Evolutionary conservation across 2,329 filamentous ascomycete genomes (phyloP).

Genomic region (Penicillium thymicola): DNA sequence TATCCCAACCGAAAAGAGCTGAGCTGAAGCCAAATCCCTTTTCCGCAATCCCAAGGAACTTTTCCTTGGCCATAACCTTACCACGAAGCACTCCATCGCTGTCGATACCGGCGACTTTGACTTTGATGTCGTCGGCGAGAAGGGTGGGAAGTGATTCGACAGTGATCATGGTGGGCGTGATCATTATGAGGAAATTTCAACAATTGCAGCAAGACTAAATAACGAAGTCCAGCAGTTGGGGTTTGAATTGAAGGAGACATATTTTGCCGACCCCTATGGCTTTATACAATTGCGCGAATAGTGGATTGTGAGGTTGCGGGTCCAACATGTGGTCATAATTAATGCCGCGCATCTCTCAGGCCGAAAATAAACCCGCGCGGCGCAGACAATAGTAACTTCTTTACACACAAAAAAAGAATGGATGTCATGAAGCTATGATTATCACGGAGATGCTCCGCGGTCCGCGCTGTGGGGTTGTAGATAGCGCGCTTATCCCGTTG

Average conservation of each 20-base stretch:
- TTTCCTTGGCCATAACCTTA: constrained; percentile 87
- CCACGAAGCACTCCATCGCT: constrained; percentile 82
- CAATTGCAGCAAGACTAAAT: background rate
- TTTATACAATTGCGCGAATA: constrained; percentile 7
- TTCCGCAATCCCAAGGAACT: constrained; percentile 75
- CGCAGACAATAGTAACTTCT: background rate
- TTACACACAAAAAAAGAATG: background rate
- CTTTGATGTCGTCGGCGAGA: constrained; percentile 67
- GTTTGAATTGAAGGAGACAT: background rate
- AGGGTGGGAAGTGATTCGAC: constrained; percentile 61
- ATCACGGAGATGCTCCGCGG: constrained; percentile 9
- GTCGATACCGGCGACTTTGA: constrained; percentile 83
- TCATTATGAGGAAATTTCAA: background rate
- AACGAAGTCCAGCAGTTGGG: background rate
- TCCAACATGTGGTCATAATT: background rate
- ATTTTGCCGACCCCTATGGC: background rate
- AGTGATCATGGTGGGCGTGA: constrained; percentile 41
- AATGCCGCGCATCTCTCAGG: background rate
- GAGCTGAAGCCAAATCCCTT: constrained; percentile 88
- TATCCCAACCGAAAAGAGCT: constrained; percentile 92
- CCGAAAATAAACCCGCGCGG: background rate
- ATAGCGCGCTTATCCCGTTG: constrained; percentile 9
- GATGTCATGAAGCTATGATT: background rate
- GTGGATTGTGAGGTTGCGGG: background rate
- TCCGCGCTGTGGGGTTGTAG: constrained; percentile 15